Evolutionary conservation across 2,329 filamentous ascomycete species (phyloP), one percentile per base, ranked within the genome.

Genomic region (Exophiala phaeomuriformis): DNA sequence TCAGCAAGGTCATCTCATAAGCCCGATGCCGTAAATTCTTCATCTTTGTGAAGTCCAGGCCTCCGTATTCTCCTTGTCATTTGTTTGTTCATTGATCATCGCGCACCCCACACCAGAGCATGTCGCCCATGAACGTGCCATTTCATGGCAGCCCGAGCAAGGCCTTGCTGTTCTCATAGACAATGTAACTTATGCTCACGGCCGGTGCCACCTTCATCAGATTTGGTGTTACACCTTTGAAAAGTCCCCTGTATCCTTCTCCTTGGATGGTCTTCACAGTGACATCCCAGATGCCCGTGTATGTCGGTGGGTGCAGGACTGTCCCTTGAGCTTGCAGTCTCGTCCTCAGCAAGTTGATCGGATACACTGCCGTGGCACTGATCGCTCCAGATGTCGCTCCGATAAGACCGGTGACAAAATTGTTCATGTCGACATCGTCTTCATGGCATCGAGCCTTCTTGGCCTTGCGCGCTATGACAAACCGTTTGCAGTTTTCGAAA

Each of bases 191-290:
- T 68, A 98, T 97, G 64, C 90, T 95, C 50, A 98, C 85, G 31
- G 93, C 90, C 1, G 93, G 93, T 6, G 93, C 90, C 35, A 98
- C 93, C 75, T 98, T 98, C 63, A 98, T 77, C 37, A 98, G 75
- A 67, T 97, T 98, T 3, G 93, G 93, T 40, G 91, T 95, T 60
- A 97, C 76, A 1, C 93, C 93, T 71, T 94, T 95, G 77, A 95
- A 98, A 53, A 98, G 75, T 2, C 93, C 93, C 55, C 87, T 79
- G 36, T 87, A 68, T 1, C 93, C 93, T 71, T 98, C 93, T 47
- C 85, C 82, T 63, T 83, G 77, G 35, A 95, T 74, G 5, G 93
- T 98, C 71, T 86, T 88, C 50, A 79, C 78, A 1, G 89, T 86
- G 41, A 96, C 91, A 69, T 98, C 93, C 74, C 84, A 80, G 59